Evolutionary conservation across 495 filamentous ascomycete genomes (phyloP).

Genomic region (Penicillium daleae): DNA sequence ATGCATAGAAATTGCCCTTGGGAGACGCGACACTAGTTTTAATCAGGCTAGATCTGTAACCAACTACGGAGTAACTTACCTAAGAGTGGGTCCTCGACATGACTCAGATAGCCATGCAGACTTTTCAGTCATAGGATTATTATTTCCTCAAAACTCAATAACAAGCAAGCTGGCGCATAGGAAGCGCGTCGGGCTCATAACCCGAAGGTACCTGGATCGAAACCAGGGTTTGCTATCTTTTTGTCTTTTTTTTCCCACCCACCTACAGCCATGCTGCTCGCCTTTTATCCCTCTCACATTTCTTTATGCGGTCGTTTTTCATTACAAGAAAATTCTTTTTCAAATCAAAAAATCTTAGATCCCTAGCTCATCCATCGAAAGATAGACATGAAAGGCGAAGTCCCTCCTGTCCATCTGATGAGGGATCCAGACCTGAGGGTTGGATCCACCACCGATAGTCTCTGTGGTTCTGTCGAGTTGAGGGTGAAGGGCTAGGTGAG

Average conservation of each 20-base stretch:
- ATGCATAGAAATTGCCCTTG: background rate
- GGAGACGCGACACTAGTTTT: background rate
- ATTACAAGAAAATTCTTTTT: background rate
- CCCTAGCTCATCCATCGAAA: no score
- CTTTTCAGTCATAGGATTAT: background rate
- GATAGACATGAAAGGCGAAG: no score
- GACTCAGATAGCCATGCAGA: background rate
- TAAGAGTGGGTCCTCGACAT: background rate
- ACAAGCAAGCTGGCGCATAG: constrained; percentile 12
- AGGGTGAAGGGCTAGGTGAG: no score
- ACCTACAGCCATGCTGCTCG: background rate
- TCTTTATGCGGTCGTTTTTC: no score
- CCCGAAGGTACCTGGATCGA: constrained; percentile 14
- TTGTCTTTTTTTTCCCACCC: background rate
- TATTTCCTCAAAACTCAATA: background rate
- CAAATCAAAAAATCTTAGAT: background rate
- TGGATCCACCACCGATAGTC: background rate
- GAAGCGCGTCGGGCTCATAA: constrained; percentile 14
- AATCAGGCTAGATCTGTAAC: background rate
- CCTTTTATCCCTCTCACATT: background rate
- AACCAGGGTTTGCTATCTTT: constrained; percentile 12
- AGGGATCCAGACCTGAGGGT: no score
- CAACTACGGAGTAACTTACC: background rate
- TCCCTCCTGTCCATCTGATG: background rate
- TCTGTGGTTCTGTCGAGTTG: background rate